Conservation (phyloP, 2,329 filamentous ascomycete species). For the Leptographium lundbergii region DNA sequence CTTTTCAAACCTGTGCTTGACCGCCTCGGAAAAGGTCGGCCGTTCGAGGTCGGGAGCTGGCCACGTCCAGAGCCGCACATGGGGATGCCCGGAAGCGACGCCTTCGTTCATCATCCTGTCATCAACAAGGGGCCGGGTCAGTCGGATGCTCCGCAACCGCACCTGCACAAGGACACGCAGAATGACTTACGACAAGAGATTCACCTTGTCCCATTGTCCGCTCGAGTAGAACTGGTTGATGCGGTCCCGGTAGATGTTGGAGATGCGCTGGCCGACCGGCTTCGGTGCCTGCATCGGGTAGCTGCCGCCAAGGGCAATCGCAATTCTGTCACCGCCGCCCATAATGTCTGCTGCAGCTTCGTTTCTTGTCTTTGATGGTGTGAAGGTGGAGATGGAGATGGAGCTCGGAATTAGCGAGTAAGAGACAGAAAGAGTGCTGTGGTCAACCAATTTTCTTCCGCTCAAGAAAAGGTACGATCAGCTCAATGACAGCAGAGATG, state of each 20-base stretch:
- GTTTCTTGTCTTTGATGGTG: background rate
- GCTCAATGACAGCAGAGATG: background rate
- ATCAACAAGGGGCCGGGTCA: background rate
- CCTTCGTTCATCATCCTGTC: constrained; percentile 61
- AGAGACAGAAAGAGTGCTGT: background rate
- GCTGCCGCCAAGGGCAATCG: constrained; percentile 6
- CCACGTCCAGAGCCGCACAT: constrained; percentile 79
- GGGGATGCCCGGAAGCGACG: constrained; percentile 50
- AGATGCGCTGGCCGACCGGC: constrained; percentile 15
- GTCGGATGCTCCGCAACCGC: background rate
- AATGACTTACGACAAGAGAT: constrained; percentile 13
- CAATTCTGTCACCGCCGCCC: constrained; percentile 13
- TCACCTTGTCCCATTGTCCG: constrained; percentile 15
- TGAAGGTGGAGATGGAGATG: background rate
- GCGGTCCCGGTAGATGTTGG: constrained; percentile 13
- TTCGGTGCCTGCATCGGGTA: constrained; percentile 14
- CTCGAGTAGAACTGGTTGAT: constrained; percentile 13
- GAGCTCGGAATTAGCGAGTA: background rate
- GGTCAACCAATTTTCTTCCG: background rate
- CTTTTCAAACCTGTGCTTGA: constrained; percentile 59
- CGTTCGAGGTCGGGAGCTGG: constrained; percentile 66
- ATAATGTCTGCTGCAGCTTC: constrained; percentile 6
- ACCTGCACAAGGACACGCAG: background rate
- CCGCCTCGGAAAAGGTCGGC: constrained; percentile 76
- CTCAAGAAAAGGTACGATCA: background rate